phyloP scores from a whole-genome alignment of 148 eudicot genomes.

The Chenopodium album region DNA sequence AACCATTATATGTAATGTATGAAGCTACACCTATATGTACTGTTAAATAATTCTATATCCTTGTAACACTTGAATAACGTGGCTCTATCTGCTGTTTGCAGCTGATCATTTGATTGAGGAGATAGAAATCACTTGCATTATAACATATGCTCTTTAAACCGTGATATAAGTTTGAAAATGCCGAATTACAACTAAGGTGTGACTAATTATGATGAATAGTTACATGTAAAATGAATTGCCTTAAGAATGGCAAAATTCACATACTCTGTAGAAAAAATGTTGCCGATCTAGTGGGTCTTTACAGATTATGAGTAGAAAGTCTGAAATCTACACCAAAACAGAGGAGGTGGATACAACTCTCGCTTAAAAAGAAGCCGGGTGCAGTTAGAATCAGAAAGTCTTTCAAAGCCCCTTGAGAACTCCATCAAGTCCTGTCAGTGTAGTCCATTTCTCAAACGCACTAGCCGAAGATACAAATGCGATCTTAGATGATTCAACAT shows the following conservation, averaged over 20 bases:
- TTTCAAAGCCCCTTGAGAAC: constrained; percentile 84
- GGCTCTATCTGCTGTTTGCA: not conserved
- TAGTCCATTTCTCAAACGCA: constrained; percentile 92
- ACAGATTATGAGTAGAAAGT: not conserved
- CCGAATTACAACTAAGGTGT: not conserved
- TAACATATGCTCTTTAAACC: not conserved
- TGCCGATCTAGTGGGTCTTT: constrained; percentile 5
- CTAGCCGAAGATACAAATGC: constrained; percentile 89
- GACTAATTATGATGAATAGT: not conserved
- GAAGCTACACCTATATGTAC: constrained; percentile 25
- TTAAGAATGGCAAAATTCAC: not conserved
- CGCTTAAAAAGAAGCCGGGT: not conserved
- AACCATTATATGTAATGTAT: constrained; percentile 26
- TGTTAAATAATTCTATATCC: not conserved
- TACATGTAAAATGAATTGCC: not conserved
- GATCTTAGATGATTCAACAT: constrained; percentile 60
- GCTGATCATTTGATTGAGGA: not conserved
- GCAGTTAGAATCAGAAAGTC: not conserved
- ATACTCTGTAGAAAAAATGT: not conserved
- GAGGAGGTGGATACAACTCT: not conserved
- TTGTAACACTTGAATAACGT: not conserved
- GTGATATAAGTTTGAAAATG: not conserved
- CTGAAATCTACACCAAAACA: constrained; percentile 3
- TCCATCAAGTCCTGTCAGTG: constrained; percentile 63
- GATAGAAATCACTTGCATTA: not conserved